Base-by-base conservation (phyloP, 768 basidiomycete genomes). In the Pulveroboletus sp. region DNA sequence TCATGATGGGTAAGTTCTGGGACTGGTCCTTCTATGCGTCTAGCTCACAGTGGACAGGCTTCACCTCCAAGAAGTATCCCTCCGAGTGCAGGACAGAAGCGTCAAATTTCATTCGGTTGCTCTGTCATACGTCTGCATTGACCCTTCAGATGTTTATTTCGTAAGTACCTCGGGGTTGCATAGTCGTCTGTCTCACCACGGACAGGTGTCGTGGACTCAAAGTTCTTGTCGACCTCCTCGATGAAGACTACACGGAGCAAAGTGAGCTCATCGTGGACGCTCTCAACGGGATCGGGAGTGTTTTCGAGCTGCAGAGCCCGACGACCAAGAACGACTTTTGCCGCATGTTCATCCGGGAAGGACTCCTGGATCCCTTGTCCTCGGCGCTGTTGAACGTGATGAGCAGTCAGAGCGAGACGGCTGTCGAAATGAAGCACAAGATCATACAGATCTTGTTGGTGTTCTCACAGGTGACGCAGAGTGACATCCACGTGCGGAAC, bases 91-190 rank as follows among this genome's bases (percentile, higher is more conserved):
- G 96, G 30, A 69, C 89, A n/a, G 90, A 97, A 63, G 95, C 94
- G 0, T 97, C 96, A 2, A 85, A 90, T 60, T 97, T 98, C 68
- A 90, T 99, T 45, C 85, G 90, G 23, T 71, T 94, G 13, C 79
- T 98, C 22, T 96, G 95, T 64, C 84, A 93, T 63, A 89, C 93
- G 0, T 97, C 95, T 2, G 85, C 93, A 11, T 70, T 96, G 54
- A 99, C 95, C 2, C 71, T 98, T 32, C 95, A 98, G 63, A 98
- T 97, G 95, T 97, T 98, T 71, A 96, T 98, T 54, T 89, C 93
- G 92, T 93, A 63, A 50, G 91, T 81, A 20, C n/a, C n/a, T 29
- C 45, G 23, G 6, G 12, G 12, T 12, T 40, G 35, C 10, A 23
- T 3, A 9, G 13, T 52, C 13, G 48, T 47, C 13, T 12, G 19